Evolutionary conservation across 1,284 basidiomycete genomes (phyloP).

Genomic region (Puccinia hordei): DNA sequence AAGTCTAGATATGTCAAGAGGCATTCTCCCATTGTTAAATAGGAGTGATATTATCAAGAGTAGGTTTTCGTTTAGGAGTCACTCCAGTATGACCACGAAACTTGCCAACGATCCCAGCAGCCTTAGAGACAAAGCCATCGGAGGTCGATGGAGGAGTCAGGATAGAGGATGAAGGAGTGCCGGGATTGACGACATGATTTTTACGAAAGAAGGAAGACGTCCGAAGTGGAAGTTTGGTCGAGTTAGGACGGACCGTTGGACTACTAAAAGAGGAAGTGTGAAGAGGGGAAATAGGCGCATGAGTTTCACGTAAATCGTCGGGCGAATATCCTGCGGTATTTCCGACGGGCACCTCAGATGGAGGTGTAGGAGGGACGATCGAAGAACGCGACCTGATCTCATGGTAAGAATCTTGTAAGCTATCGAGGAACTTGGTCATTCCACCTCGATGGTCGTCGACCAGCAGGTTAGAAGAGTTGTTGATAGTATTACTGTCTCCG

Average conservation of each 20-base stretch:
- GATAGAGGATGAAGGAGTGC: background rate
- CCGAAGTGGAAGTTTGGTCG: background rate
- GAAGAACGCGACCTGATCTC: background rate
- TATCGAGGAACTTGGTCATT: slow-evolving; percentile 6
- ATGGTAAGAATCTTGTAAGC: slow-evolving; percentile 20
- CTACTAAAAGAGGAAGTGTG: background rate
- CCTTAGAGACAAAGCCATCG: slow-evolving; percentile 13
- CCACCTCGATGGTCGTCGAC: background rate
- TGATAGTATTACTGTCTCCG: background rate
- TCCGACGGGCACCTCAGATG: background rate
- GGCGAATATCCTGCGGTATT: background rate
- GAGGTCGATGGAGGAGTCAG: background rate
- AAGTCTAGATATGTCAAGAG: too few relatives aligned
- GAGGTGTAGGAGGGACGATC: background rate
- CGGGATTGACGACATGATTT: background rate
- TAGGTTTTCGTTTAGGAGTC: too few relatives aligned
- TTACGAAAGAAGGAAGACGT: background rate
- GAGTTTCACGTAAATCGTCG: too few relatives aligned
- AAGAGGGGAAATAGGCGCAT: background rate
- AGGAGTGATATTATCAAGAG: too few relatives aligned
- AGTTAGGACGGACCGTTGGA: background rate
- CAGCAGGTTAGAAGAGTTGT: background rate
- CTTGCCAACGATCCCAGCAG: background rate
- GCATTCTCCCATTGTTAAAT: too few relatives aligned
- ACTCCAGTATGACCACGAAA: background rate